Percentiles rank a stretch among this genome's conserved stretches.
These are phyloP conservation scores for Aspergillus proliferans DNA, from an alignment of 2,329 filamentous ascomycete genomes.

Conservation along the genomic window DNA sequence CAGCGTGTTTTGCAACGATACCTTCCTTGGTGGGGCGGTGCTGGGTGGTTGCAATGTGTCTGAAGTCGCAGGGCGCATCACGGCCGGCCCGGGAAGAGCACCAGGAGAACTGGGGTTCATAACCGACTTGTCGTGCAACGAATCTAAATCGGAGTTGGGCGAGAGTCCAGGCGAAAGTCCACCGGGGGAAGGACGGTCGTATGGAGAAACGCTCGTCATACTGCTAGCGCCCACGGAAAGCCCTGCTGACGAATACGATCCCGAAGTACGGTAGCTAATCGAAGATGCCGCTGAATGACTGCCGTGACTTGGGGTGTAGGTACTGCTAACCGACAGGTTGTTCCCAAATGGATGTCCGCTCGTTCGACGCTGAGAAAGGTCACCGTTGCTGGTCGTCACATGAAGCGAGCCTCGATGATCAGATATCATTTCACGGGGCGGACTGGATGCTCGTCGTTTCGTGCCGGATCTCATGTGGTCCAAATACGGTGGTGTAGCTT, in stretches of 20 bases:
- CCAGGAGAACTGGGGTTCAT: constrained; percentile 42
- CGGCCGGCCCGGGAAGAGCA: constrained; percentile 32
- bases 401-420: constrained; percentile 32
- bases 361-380: constrained; percentile 51
- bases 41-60: constrained; percentile 35
- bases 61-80: constrained; percentile 31
- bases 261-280: constrained; percentile 50
- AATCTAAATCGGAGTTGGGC: constrained; percentile 50
- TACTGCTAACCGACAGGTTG: constrained; percentile 48
- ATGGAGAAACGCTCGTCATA: constrained; percentile 58
- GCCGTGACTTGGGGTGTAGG: constrained; percentile 52
- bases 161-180: constrained; percentile 45
- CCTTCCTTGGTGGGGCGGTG: constrained; percentile 40
- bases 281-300: constrained; percentile 64
- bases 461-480: constrained; percentile 47
- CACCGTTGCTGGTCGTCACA: constrained; percentile 38
- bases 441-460: constrained; percentile 60
- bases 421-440: constrained; percentile 48
- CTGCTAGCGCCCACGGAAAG: constrained; percentile 57
- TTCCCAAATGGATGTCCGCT: constrained; percentile 50
- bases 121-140: constrained; percentile 48
- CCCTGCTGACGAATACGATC: constrained; percentile 57
- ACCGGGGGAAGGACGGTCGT: constrained; percentile 54
- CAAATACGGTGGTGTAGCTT: constrained; percentile 32
- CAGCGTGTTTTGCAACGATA: constrained; percentile 36